These are phyloP conservation scores for Hanseniaspora pseudoguilliermondii DNA, from an alignment of 805 yeast species.

Conservation along the genomic window DNA sequence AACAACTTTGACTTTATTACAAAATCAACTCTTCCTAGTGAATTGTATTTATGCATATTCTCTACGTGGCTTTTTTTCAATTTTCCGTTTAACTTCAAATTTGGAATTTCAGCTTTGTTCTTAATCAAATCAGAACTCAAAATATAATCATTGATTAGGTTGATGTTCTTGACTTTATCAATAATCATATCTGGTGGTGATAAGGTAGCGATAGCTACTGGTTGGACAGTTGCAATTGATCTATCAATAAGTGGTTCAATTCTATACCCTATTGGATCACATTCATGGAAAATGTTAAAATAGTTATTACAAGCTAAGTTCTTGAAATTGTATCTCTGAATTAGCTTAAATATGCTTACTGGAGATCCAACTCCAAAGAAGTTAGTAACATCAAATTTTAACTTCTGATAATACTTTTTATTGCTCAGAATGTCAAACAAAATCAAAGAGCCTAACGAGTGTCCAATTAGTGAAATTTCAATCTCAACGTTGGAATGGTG, in stretches of 20 bases:
- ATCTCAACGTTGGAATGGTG: conserved; percentile 68
- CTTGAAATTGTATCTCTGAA: conserved; percentile 49
- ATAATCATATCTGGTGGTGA: conserved; percentile 21
- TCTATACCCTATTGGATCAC: conserved; percentile 85
- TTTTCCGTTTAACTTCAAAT: conserved; percentile 18
- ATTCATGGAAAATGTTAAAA: conserved; percentile 76
- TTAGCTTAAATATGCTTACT: conserved; percentile 68
- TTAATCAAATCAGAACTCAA: conserved; percentile 13
- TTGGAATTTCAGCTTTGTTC: conserved; percentile 16
- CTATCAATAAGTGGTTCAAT: conserved; percentile 63
- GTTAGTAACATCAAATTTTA: conserved; percentile 62
- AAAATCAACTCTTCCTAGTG: conserved; percentile 71
- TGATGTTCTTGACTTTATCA: conserved; percentile 18
- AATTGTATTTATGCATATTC: conserved; percentile 35
- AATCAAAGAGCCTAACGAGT: conserved; percentile 82
- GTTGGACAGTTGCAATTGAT: conserved; percentile 20
- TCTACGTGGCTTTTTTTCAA: conserved; percentile 24
- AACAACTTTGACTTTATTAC: conserved; percentile 63
- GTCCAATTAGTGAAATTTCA: conserved; percentile 72
- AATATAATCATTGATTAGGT: conserved; percentile 14
- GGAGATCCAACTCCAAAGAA: conserved; percentile 84
- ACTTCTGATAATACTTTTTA: conserved; percentile 24
- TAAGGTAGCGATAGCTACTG: conserved; percentile 22
- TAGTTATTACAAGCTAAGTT: conserved; percentile 40
- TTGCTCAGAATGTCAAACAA: conserved; percentile 56